Evolutionary conservation across 345 rosid genomes (phyloP), one percentile per base, ranked within the genome.

Genomic region (Populus davidiana): DNA sequence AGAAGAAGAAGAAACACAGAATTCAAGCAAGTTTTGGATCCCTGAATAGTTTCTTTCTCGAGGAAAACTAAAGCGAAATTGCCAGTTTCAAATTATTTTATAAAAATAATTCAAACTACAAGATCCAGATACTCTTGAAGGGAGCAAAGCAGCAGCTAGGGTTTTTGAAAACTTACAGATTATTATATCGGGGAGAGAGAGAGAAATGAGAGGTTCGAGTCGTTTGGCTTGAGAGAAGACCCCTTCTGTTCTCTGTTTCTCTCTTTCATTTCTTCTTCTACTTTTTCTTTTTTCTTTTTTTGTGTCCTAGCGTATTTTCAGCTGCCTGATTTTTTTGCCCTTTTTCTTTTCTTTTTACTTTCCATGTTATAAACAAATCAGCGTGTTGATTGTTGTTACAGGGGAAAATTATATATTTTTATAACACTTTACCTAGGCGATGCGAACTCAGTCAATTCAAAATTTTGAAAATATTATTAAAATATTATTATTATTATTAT

Each of bases 11-110:
- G 8, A 18, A 56, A n/a, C 83, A 27, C 83, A 29, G 29, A 75
- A 50, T 65, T 67, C 76, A 71, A 80, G 67, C 79, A 54, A 20
- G 27, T 39, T 79, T 72, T n/a, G 82, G 83, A 76, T 81, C 80
- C 70, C 77, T 71, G 9, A 23, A 23, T 25, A 59, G 64, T 59
- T 21, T 52, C 76, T 1, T 39, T 43, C 72, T 75, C 72, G 67
- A 35, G 67, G 64, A 71, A 70, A 36, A 41, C 33, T 39, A 80
- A 79, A 38, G 66, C 47, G 6, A 2, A 79, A 76, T 69, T 44
- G 5, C 29, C 41, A 66, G 14, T 50, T 35, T 25, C 14, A 33
- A 64, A 41, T 41, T 5, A 25, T 12, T 31, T 35, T 6, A 68
- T 35, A 31, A 64, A 62, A 70, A 31, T 33, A 65, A 62, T 56